Base-by-base conservation (phyloP, 306 rosid genomes). In the Boehmeria nivea region DNA sequence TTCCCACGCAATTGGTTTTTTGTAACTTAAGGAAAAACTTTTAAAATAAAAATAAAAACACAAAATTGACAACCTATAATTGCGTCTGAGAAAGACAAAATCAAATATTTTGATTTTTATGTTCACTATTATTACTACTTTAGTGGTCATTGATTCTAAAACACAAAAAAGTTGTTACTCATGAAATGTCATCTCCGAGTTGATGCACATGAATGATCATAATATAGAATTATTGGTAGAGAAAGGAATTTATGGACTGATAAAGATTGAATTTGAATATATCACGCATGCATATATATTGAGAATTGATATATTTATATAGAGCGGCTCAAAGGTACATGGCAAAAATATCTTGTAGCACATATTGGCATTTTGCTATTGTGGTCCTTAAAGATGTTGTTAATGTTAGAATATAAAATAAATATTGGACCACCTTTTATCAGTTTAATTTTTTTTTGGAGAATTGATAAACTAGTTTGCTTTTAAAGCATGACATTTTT, bases 161-260 rank as follows among this genome's bases (percentile, higher is more conserved):
- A 31, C 25, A 16, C 40, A 28, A 51, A n/a, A 34, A 53, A 48
- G 43, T 31, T 27, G 42, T 53, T 50, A 34, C 59, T 9, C 43
- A 34, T 53, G 59, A 28, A 28, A 17, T 53, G 59, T 53, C 59
- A 33, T 53, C 59, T 53, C 59, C 23, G 43, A 53, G 25, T 28
- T 28, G 59, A 31, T 33, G n/a, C 14, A 28, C 34, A 50, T 11
- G 3, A 46, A 21, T 5, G 8, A 50, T 24, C 12, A 34, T n/a
- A 51, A 51, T 51, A 26, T 53, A 10, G 36, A 31, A 31, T 31
- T 31, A 31, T 2, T 31, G 36, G 36, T 31, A 3, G 33, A 25
- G 9, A 24, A 48, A 3, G 18, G 33, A 50, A 50, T 24, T 50
- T 49, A 12, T 49, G 34, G 34, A 10, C 15, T 40, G 15, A 40